Base-by-base conservation (phyloP, 129 eudicot genomes). In the Flaveria trinervia region DNA sequence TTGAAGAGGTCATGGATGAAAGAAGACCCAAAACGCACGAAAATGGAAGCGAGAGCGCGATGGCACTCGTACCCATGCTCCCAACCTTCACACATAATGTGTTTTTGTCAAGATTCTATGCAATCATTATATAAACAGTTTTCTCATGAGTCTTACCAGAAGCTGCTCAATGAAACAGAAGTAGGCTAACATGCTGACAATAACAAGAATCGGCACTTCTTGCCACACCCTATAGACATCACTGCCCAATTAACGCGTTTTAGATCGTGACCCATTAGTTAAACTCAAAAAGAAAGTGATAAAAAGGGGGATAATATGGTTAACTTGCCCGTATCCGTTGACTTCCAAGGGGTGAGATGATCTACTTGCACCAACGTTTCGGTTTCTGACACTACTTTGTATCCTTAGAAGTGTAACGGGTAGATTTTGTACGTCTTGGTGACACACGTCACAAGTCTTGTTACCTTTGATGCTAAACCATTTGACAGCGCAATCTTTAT, bases 381-480 rank as follows among this genome's bases (percentile, higher is more conserved):
- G 85, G 75, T 76, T 80, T 62, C 83, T 79, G 68, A 81, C 68
- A 33, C 65, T 71, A 79, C 90, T 88, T 43, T 88, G 96, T 44
- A 93, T 81, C 59, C 95, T 85, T 46, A 93, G 62, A 78, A 93
- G 95, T 33, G 98, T 93, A 56, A 93, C 98, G 0, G 96, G 96
- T 20, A 93, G 79, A 77, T 93, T 93, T 41, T 76, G 77, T 60
- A 93, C 98, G 66, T 93, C 95, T 82, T 93, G 89, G 69, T 90
- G 89, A 81, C 98, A 93, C 66, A 93, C 92, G 12, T 93, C 98
- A 75, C 98, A 93, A 23, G 87, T 90, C 78, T 90, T 90, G 91
- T 88, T 93, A 68, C 98, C 98, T 86, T 93, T 93, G 60, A 93
- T 93, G 83, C 92, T 80, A 80, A 93, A 93, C 98, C 98, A 93